These are phyloP conservation scores for Plasmodium gallinaceum DNA, from an alignment of 169 alveolate genomes.

Conservation along the genomic window DNA sequence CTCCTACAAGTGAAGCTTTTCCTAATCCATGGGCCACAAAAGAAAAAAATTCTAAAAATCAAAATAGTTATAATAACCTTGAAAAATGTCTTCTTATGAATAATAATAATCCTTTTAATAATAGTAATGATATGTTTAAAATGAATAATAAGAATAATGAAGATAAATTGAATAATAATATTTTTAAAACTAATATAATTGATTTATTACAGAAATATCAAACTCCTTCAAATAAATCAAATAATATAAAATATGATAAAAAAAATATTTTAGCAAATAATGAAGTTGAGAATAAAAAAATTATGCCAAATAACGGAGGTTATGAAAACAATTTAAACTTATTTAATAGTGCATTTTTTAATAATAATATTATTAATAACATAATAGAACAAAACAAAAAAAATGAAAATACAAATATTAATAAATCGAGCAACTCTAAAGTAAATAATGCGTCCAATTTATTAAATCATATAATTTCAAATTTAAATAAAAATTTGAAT, in stretches of 20 bases:
- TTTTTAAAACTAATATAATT: not conserved
- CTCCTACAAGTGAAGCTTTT: slow-evolving; percentile 76
- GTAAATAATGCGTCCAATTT: not conserved
- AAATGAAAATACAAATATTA: not conserved
- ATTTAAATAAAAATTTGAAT: slow-evolving; percentile 32
- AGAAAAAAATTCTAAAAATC: slow-evolving; percentile 26
- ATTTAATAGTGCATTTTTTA: not conserved
- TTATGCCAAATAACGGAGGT: not conserved
- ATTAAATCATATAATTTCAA: slow-evolving; percentile 32
- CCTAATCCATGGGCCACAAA: slow-evolving; percentile 77
- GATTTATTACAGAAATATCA: slow-evolving; percentile 17
- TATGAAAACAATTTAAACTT: not conserved
- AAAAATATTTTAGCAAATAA: not conserved
- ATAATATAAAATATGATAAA: not conserved
- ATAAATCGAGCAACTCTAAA: not conserved
- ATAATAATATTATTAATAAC: slow-evolving; percentile 4
- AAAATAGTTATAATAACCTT: slow-evolving; percentile 6
- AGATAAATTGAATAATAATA: not conserved
- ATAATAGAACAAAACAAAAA: slow-evolving; percentile 1
- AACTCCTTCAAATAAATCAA: not conserved
- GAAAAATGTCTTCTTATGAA: slow-evolving; percentile 17
- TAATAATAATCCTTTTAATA: slow-evolving; percentile 33
- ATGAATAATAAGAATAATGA: slow-evolving; percentile 1
- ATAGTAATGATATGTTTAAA: not conserved
- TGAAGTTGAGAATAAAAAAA: not conserved